Conservation (phyloP, 345 rosid genomes). For the Populus davidiana region DNA sequence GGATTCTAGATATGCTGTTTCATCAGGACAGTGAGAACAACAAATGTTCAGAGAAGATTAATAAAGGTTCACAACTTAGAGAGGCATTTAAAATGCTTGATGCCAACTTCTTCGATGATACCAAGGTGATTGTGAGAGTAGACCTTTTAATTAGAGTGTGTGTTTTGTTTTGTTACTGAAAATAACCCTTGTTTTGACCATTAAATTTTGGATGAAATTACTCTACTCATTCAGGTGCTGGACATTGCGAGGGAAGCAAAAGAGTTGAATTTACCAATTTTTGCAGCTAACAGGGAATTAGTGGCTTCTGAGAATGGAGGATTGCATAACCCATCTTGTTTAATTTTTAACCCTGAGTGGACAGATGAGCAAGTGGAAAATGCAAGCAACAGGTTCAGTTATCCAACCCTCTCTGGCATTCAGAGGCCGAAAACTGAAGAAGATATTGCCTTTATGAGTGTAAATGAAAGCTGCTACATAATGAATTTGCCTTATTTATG, state of each 20-base stretch:
- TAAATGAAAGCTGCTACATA: conserved; percentile 23
- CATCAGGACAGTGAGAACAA: conserved; percentile 47
- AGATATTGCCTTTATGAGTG: conserved; percentile 82
- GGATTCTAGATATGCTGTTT: conserved; percentile 14
- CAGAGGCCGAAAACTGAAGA: conserved; percentile 50
- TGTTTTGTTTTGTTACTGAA: background rate
- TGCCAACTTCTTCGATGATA: conserved; percentile 60
- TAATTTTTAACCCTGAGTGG: conserved; percentile 71
- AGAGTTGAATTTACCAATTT: conserved; percentile 59
- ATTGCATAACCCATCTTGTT: conserved; percentile 57
- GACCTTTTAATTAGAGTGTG: background rate
- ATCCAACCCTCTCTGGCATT: conserved; percentile 37
- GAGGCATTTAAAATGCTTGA: conserved; percentile 49
- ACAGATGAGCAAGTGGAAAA: conserved; percentile 16
- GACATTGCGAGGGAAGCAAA: conserved; percentile 58
- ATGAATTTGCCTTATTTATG: background rate
- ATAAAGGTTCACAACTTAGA: conserved; percentile 39
- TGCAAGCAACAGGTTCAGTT: conserved; percentile 38
- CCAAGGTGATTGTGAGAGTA: conserved; percentile 42
- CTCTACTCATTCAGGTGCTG: conserved; percentile 27
- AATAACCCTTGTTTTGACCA: no score
- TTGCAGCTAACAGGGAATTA: conserved; percentile 53
- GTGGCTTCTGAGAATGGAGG: conserved; percentile 74
- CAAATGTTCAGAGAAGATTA: conserved; percentile 27
- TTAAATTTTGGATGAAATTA: background rate